Evolutionary conservation across 148 eudicot species (phyloP).

Genomic region (Suaeda aralocaspica): DNA sequence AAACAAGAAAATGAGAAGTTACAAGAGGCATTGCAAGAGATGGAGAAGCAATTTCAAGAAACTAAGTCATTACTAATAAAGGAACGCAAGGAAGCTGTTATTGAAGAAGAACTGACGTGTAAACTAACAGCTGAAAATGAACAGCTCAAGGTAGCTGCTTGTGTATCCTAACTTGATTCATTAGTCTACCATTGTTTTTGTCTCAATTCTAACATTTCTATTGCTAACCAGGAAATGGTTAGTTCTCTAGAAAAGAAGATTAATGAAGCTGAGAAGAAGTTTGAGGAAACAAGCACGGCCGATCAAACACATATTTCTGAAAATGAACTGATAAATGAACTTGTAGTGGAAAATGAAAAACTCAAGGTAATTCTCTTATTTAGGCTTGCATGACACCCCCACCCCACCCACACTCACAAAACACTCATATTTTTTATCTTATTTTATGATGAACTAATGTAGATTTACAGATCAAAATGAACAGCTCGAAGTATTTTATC

Average conservation of each 20-base stretch:
- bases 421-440: too few species aligned
- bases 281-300: background rate
- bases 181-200: background rate
- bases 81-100: slow-evolving; percentile 51
- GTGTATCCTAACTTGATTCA: background rate
- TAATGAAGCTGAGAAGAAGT: slow-evolving; percentile 61
- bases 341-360: background rate
- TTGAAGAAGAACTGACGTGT: slow-evolving; percentile 43
- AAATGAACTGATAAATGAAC: background rate
- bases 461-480: too few species aligned
- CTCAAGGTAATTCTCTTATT: background rate
- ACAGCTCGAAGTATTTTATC: too few species aligned
- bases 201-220: background rate
- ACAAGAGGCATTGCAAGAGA: slow-evolving; percentile 62
- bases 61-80: slow-evolving; percentile 47
- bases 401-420: too few species aligned
- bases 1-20: slow-evolving; percentile 61
- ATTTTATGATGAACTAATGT: too few species aligned
- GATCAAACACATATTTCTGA: background rate
- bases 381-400: background rate
- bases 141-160: slow-evolving; percentile 55
- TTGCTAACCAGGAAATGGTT: slow-evolving; percentile 7
- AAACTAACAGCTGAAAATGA: slow-evolving; percentile 64
- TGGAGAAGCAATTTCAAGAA: slow-evolving; percentile 54
- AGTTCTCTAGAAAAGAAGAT: slow-evolving; percentile 65